Conservation (phyloP, 1,284 basidiomycete genomes). For the Blastosporella zonata region DNA sequence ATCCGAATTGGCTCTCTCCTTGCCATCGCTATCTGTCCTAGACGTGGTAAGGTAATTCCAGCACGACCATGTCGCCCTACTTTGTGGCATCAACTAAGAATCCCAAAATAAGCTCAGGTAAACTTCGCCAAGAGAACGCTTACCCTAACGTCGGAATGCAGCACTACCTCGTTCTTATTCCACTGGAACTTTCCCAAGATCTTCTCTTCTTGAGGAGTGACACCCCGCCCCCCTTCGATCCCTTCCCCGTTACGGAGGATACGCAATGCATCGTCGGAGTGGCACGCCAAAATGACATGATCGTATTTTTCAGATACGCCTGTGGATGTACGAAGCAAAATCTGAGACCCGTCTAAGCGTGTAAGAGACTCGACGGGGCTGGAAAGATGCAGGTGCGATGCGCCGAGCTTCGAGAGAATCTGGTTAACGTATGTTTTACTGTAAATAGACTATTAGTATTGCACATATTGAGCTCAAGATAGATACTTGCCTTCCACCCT, state of each 20-base stretch:
- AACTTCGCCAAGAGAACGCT: conserved; percentile 1
- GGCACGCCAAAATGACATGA: conserved; percentile 76
- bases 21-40: conserved; percentile 32
- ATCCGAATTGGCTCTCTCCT: conserved; percentile 49
- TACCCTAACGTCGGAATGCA: conserved; percentile 66
- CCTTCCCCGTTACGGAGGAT: conserved; percentile 56
- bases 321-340: conserved; percentile 42
- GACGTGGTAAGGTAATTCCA: conserved; percentile 75
- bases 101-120: neutral
- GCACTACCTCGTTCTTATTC: conserved; percentile 67
- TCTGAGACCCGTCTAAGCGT: conserved; percentile 21
- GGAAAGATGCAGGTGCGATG: conserved; percentile 55
- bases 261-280: conserved; percentile 64
- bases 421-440: conserved; percentile 67
- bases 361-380: conserved; percentile 49
- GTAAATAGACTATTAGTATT: neutral
- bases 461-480: neutral
- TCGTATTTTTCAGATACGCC: conserved; percentile 54
- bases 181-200: conserved; percentile 64
- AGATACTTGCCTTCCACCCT: conserved; percentile 60
- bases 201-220: conserved; percentile 51
- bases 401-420: conserved; percentile 55
- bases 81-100: conserved; percentile 65
- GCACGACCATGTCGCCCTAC: conserved; percentile 62
- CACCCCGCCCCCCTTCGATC: conserved; percentile 22